Conservation (phyloP, 768 basidiomycete genomes). For the Russula compacta region DNA sequence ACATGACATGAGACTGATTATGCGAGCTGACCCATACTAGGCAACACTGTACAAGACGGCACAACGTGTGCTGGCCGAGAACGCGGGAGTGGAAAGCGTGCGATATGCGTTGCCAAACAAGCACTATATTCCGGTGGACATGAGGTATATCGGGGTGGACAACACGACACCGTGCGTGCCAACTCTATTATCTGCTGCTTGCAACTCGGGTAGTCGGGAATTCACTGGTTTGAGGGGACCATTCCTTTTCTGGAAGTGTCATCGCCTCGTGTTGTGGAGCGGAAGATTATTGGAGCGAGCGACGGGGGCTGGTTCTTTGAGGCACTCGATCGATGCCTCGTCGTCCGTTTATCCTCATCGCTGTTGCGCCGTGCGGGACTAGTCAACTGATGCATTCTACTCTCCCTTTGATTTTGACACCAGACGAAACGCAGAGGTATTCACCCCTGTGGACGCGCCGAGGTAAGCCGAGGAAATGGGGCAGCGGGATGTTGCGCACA, state of each 20-base stretch:
- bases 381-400: neutral
- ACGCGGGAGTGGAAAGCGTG: conserved; percentile 48
- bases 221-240: conserved; percentile 4
- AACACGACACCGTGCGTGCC: conserved; percentile 53
- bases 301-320: conserved; percentile 10
- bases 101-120: conserved; percentile 84
- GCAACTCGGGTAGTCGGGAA: neutral
- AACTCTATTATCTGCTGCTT: too few species aligned
- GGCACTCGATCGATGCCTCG: conserved; percentile 4
- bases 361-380: neutral
- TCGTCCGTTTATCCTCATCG: too few species aligned
- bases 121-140: conserved; percentile 87
- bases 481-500: neutral
- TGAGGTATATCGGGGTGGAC: conserved; percentile 63
- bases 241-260: conserved; percentile 4
- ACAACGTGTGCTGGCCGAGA: conserved; percentile 58
- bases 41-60: conserved; percentile 91
- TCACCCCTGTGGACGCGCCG: conserved; percentile 77
- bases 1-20: neutral
- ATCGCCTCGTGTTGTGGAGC: conserved; percentile 16
- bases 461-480: conserved; percentile 38
- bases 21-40: conserved; percentile 30
- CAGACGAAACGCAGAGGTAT: conserved; percentile 51
- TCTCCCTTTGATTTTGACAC: neutral
- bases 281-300: conserved; percentile 10